A percentile compares a stretch with the other conserved stretches of the same genome.
phyloP scores from a whole-genome alignment of 371 early-diverging fungal genomes.

The Mortierella sp. region DNA sequence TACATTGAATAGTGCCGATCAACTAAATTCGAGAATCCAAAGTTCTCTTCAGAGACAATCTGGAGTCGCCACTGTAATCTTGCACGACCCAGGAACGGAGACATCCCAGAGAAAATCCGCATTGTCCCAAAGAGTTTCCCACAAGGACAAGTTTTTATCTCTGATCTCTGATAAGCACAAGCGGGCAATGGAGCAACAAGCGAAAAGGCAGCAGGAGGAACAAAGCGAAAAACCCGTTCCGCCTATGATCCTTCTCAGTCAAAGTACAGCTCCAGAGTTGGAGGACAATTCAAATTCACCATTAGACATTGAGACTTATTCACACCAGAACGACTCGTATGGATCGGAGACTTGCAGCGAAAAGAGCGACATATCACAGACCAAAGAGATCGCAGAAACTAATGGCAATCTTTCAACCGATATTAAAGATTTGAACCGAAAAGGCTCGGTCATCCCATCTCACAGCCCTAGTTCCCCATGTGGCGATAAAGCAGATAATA shows the following conservation, averaged over 20 bases:
- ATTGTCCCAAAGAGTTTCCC: conserved; percentile 36
- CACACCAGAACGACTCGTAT: conserved; percentile 7
- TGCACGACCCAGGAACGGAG: conserved; percentile 49
- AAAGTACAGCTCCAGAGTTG: conserved; percentile 28
- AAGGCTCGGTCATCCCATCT: conserved; percentile 5
- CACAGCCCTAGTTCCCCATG: neutral
- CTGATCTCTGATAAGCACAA: conserved; percentile 51
- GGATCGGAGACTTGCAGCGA: conserved; percentile 10
- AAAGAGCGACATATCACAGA: neutral
- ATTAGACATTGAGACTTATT: conserved; percentile 1
- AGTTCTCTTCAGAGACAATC: conserved; percentile 27
- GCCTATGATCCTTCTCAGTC: conserved; percentile 55
- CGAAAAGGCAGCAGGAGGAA: conserved; percentile 27
- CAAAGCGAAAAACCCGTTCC: conserved; percentile 40
- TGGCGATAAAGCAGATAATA: neutral
- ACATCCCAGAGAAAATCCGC: conserved; percentile 30
- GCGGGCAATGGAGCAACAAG: conserved; percentile 42
- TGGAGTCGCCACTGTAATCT: conserved; percentile 36
- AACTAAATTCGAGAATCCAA: conserved; percentile 11
- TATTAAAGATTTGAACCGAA: conserved; percentile 32
- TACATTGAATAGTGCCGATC: conserved; percentile 1
- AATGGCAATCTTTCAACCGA: conserved; percentile 15
- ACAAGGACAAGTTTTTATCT: conserved; percentile 44
- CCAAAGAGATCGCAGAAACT: conserved; percentile 14
- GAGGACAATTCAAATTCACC: conserved; percentile 6